Percentiles rank a stretch among this genome's conserved stretches.
These are phyloP conservation scores for Suaeda aralocaspica DNA, from an alignment of 148 eudicot species.

Conservation along the genomic window DNA sequence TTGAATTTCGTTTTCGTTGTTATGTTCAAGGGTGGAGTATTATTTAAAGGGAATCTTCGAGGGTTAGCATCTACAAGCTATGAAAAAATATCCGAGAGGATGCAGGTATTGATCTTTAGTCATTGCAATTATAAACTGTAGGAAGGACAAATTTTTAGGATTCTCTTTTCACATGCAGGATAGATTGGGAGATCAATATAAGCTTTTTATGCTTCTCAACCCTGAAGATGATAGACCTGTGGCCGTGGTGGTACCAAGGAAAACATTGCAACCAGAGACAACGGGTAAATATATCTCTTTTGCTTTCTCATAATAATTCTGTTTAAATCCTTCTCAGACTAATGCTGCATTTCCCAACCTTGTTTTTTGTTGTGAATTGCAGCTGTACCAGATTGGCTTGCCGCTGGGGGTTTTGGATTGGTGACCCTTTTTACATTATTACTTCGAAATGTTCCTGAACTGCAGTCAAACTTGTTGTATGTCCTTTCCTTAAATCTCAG, in stretches of 20 bases:
- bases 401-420: conserved; percentile 91
- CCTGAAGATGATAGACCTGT: conserved; percentile 99
- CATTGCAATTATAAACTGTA: neutral
- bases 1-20: neutral
- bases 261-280: conserved; percentile 84
- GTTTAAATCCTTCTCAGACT: neutral
- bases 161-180: conserved; percentile 51
- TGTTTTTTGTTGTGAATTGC: conserved; percentile 25
- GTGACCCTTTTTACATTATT: conserved; percentile 92
- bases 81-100: conserved; percentile 74
- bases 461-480: conserved; percentile 80
- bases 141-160: neutral
- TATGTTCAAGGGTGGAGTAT: conserved; percentile 67
- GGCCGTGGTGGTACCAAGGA: conserved; percentile 93
- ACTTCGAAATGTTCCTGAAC: conserved; percentile 88
- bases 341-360: neutral
- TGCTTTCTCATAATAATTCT: neutral
- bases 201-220: conserved; percentile 74
- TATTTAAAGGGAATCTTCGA: conserved; percentile 92
- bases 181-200: conserved; percentile 80
- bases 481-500: conserved; percentile 20
- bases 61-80: conserved; percentile 76
- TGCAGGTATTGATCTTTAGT: conserved; percentile 50
- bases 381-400: conserved; percentile 98
- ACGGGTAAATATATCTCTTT: conserved; percentile 44